phyloP scores from a whole-genome alignment of 2,329 filamentous ascomycete genomes.

The Colletotrichum sp. region DNA sequence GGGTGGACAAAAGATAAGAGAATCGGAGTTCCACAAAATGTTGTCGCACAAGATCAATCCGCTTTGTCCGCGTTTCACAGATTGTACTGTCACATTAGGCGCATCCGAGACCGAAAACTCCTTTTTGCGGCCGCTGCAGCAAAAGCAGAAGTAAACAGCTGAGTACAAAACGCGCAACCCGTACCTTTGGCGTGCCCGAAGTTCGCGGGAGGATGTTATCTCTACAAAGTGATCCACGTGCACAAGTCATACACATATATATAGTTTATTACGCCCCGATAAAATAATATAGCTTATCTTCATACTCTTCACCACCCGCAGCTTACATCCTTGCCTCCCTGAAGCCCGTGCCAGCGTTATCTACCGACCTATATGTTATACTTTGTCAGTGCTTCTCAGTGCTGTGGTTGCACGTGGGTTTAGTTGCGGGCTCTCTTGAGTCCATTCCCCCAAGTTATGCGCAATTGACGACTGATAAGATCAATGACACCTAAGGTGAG shows the following conservation, averaged over 20 bases:
- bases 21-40: background rate
- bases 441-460: background rate
- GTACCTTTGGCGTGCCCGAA: rapidly evolving
- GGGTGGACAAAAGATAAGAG: background rate
- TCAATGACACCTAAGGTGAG: background rate
- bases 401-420: background rate
- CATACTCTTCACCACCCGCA: background rate
- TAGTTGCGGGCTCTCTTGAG: background rate
- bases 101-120: background rate
- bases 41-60: background rate
- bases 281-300: background rate
- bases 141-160: rapidly evolving
- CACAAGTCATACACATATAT: background rate
- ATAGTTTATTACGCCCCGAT: background rate
- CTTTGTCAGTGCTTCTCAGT: background rate
- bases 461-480: background rate
- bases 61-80: background rate
- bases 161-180: background rate
- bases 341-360: background rate
- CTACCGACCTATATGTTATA: background rate
- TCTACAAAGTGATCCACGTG: background rate
- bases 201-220: background rate
- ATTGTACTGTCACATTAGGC: background rate
- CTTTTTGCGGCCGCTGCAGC: background rate
- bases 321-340: background rate